These are phyloP conservation scores for Mycena citricolor DNA, from an alignment of 1,284 basidiomycete species.

Conservation along the genomic window DNA sequence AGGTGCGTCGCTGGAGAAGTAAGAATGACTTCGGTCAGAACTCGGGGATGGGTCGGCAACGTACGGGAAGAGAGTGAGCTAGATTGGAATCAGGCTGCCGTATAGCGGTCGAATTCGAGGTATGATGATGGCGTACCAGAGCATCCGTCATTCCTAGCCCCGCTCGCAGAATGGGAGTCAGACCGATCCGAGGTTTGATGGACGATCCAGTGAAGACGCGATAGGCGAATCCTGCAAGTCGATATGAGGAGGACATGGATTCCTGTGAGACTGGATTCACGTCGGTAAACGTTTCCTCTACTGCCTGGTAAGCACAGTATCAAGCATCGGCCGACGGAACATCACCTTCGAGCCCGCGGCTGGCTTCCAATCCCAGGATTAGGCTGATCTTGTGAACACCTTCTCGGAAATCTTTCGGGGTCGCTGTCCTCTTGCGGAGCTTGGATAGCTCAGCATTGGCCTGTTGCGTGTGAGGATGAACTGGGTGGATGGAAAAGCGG, in stretches of 20 bases:
- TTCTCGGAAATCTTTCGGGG: slow-evolving; percentile 77
- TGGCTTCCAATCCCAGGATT: slow-evolving; percentile 19
- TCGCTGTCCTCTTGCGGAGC: slow-evolving; percentile 62
- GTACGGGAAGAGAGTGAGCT: slow-evolving; percentile 77
- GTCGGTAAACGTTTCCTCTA: slow-evolving; percentile 59
- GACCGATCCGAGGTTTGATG: slow-evolving; percentile 76
- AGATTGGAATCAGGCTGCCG: slow-evolving; percentile 4
- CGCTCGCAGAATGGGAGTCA: slow-evolving; percentile 90
- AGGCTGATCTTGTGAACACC: slow-evolving; percentile 30
- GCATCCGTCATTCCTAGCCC: slow-evolving; percentile 94
- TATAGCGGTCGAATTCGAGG: neutral
- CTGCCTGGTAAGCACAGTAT: no score
- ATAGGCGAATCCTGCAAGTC: slow-evolving; percentile 61
- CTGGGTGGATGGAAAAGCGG: no score
- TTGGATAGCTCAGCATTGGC: slow-evolving; percentile 61
- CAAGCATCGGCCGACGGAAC: slow-evolving; percentile 54
- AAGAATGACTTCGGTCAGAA: neutral
- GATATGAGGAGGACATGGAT: neutral
- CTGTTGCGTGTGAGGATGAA: slow-evolving; percentile 9
- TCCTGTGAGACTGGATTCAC: slow-evolving; percentile 38
- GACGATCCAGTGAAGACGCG: slow-evolving; percentile 62
- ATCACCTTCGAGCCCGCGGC: slow-evolving; percentile 16
- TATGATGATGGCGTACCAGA: slow-evolving; percentile 41
- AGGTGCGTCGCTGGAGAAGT: slow-evolving; percentile 57
- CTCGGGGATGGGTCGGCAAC: slow-evolving; percentile 31